Percentiles rank a stretch among this genome's conserved stretches.
These are phyloP conservation scores for Cyathus striatus DNA, from an alignment of 768 basidiomycete genomes.

Conservation along the genomic window DNA sequence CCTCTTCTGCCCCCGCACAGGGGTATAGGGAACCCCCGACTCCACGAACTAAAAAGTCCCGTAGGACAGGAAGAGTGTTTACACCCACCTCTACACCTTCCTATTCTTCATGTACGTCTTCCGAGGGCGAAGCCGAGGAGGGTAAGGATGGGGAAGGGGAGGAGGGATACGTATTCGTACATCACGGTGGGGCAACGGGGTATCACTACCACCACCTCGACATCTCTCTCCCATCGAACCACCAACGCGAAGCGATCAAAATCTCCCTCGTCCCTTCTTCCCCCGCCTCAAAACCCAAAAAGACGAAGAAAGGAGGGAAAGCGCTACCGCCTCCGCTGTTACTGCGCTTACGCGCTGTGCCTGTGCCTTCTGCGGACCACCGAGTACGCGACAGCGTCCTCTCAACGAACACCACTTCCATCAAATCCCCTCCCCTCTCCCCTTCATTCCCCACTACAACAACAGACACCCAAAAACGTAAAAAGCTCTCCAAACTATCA, in stretches of 20 bases:
- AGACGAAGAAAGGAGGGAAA: conserved; percentile 5
- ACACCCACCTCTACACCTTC: conserved; percentile 4
- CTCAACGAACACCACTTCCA: background rate
- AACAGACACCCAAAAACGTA: conserved; percentile 20
- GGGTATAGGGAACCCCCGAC: conserved; percentile 5
- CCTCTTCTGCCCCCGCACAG: conserved; percentile 1
- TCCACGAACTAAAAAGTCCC: conserved; percentile 5
- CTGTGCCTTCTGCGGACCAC: background rate
- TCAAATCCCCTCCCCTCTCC: background rate
- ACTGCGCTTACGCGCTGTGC: conserved; percentile 4
- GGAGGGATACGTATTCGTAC: background rate
- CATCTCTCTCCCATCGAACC: background rate
- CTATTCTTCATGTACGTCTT: conserved; percentile 5
- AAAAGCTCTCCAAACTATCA: conserved; percentile 52
- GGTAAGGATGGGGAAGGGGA: background rate
- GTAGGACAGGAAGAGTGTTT: conserved; percentile 9
- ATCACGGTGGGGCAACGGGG: too few species aligned
- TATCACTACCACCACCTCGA: too few species aligned
- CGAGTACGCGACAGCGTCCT: background rate
- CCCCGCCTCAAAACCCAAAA: conserved; percentile 1
- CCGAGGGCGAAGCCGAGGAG: conserved; percentile 11
- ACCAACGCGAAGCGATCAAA: conserved; percentile 1
- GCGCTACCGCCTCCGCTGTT: conserved; percentile 19
- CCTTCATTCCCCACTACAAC: conserved; percentile 4
- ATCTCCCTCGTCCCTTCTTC: conserved; percentile 7